Percentiles rank a stretch among this genome's conserved stretches.
These are phyloP conservation scores for Phanerochaete carnosa DNA, from an alignment of 768 basidiomycete species.

Conservation along the genomic window DNA sequence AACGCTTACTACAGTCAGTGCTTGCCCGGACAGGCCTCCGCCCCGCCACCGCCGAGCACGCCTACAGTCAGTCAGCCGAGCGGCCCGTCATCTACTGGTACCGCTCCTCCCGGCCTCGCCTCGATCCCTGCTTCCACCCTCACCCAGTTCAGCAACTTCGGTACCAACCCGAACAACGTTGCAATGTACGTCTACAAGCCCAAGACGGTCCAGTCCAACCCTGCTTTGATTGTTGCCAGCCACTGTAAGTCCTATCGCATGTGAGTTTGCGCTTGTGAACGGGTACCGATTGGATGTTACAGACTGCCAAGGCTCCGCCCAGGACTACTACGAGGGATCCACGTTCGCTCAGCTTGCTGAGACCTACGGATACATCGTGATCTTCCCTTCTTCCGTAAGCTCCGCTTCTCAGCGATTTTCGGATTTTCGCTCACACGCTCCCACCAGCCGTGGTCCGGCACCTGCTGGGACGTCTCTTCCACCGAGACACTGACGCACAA, in stretches of 20 bases:
- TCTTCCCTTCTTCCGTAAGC: slow-evolving; percentile 37
- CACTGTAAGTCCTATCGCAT: slow-evolving; percentile 26
- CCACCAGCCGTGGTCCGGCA: slow-evolving; percentile 16
- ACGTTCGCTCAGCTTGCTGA: slow-evolving; percentile 50
- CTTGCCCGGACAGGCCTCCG: slow-evolving; percentile 18
- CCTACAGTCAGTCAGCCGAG: neutral
- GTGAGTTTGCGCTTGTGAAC: no score
- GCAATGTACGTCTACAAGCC: slow-evolving; percentile 40
- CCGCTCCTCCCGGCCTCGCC: neutral
- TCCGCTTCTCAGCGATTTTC: slow-evolving; percentile 29
- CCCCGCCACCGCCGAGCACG: neutral
- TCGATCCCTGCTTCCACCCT: neutral
- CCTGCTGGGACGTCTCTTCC: slow-evolving; percentile 53
- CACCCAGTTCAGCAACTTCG: slow-evolving; percentile 32
- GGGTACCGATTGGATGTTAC: neutral
- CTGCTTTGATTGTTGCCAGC: slow-evolving; percentile 44
- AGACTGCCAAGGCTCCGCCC: slow-evolving; percentile 47
- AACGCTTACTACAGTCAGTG: slow-evolving; percentile 46
- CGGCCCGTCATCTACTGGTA: neutral
- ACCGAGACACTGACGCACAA: slow-evolving; percentile 53
- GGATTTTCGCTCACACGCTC: neutral
- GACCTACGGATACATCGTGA: slow-evolving; percentile 45
- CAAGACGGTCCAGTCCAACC: slow-evolving; percentile 22
- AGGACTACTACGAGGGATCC: slow-evolving; percentile 47
- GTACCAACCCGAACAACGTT: slow-evolving; percentile 51